Evolutionary conservation across 1,139 yeast genomes (phyloP).

Genomic region (Lodderomyces pseudojiufengensis): DNA sequence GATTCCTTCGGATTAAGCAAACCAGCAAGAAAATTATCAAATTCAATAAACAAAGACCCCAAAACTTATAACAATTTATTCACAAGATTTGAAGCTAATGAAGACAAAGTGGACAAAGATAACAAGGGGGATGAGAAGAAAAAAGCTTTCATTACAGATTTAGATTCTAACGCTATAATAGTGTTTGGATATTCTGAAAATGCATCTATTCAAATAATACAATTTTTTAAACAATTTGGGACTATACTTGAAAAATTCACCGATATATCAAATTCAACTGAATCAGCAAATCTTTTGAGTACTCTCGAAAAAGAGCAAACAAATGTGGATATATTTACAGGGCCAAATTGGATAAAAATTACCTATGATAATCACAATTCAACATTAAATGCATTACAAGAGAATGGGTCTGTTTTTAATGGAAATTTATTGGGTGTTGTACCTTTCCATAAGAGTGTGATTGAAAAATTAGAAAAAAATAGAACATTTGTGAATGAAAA

Average conservation of each 20-base stretch:
- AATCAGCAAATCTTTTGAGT: slow-evolving; percentile 11
- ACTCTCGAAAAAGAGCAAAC: slow-evolving; percentile 15
- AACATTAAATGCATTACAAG: slow-evolving; percentile 80
- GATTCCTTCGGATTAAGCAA: slow-evolving; percentile 22
- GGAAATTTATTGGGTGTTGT: slow-evolving; percentile 77
- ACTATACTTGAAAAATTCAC: slow-evolving; percentile 67
- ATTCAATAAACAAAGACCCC: slow-evolving; percentile 46
- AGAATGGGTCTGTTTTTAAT: slow-evolving; percentile 70
- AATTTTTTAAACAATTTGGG: slow-evolving; percentile 80
- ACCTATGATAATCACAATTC: slow-evolving; percentile 75
- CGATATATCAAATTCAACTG: neutral
- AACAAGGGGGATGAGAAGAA: neutral
- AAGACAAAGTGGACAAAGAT: slow-evolving; percentile 9
- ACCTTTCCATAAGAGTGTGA: slow-evolving; percentile 56
- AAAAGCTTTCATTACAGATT: slow-evolving; percentile 13
- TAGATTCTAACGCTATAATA: slow-evolving; percentile 59
- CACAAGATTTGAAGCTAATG: slow-evolving; percentile 22
- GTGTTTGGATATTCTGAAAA: slow-evolving; percentile 89
- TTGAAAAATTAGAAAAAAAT: slow-evolving; percentile 61
- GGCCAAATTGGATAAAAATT: slow-evolving; percentile 83
- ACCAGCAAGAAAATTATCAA: slow-evolving; percentile 29
- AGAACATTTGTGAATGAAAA: slow-evolving; percentile 51
- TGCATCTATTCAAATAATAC: slow-evolving; percentile 61
- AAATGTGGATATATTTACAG: slow-evolving; percentile 69
- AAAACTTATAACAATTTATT: slow-evolving; percentile 44